Conservation (phyloP, 2,329 filamentous ascomycete genomes). For the Penicillium polonicum region DNA sequence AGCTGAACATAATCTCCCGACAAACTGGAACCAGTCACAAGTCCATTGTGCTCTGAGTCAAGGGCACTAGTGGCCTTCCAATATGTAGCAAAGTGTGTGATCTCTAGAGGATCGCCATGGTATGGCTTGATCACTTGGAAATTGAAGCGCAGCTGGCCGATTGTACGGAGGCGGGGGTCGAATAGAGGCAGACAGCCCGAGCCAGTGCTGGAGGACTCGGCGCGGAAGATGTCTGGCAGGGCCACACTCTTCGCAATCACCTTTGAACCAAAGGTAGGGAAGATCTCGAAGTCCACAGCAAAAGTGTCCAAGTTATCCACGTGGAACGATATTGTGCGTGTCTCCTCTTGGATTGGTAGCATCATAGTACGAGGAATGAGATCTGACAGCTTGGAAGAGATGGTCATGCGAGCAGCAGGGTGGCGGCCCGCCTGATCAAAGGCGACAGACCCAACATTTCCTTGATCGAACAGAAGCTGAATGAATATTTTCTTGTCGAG, state of each 20-base stretch:
- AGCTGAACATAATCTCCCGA: constrained; percentile 93
- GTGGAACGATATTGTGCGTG: constrained; percentile 89
- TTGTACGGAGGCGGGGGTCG: constrained; percentile 84
- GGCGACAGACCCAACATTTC: constrained; percentile 65
- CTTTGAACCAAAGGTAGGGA: constrained; percentile 94
- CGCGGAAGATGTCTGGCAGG: constrained; percentile 80
- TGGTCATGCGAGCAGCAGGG: constrained; percentile 88
- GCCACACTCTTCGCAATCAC: constrained; percentile 95
- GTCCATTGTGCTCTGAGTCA: constrained; percentile 77
- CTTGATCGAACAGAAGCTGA: constrained; percentile 83
- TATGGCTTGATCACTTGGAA: constrained; percentile 98
- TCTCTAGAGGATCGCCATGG: constrained; percentile 85
- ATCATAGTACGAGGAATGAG: constrained; percentile 95
- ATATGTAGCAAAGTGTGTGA: constrained; percentile 97
- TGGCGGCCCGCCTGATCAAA: constrained; percentile 98
- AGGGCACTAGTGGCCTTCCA: constrained; percentile 98
- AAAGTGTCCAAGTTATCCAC: constrained; percentile 92
- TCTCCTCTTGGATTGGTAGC: constrained; percentile 93
- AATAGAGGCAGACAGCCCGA: constrained; percentile 86
- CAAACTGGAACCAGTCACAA: constrained; percentile 91
- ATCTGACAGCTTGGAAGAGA: constrained; percentile 94
- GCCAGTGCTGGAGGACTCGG: constrained; percentile 70
- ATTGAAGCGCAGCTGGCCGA: constrained; percentile 90
- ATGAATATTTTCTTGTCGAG: constrained; percentile 96
- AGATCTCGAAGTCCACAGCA: constrained; percentile 94